Evolutionary conservation across 805 yeast genomes (phyloP).

Genomic region (Lachancea mirantina): DNA sequence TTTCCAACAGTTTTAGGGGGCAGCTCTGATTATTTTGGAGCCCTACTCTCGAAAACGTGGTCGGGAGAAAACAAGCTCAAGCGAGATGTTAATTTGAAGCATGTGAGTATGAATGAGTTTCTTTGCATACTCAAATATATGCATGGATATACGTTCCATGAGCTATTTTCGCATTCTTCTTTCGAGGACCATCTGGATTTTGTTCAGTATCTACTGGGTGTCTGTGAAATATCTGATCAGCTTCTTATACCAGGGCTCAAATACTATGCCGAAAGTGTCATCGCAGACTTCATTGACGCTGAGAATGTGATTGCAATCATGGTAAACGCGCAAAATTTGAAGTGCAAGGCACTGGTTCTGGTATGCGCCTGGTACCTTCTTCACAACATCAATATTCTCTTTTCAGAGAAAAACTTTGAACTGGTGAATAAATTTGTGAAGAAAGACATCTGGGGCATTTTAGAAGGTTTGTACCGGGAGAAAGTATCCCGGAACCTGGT

Average conservation of each 20-base stretch:
- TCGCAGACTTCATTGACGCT: conserved; percentile 47
- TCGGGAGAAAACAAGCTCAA: conserved; percentile 8
- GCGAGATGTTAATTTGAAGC: conserved; percentile 36
- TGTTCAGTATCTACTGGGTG: conserved; percentile 38
- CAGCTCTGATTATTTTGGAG: conserved; percentile 58
- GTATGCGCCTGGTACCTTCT: conserved; percentile 64
- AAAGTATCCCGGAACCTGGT: neutral
- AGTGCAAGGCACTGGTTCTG: conserved; percentile 49
- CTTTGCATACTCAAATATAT: conserved; percentile 45
- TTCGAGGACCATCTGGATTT: conserved; percentile 10
- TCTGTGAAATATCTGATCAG: conserved; percentile 57
- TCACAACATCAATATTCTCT: conserved; percentile 53
- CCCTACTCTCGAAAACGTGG: conserved; percentile 54
- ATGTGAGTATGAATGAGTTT: conserved; percentile 36
- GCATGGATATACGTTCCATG: conserved; percentile 39
- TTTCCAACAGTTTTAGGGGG: conserved; percentile 48
- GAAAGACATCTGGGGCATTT: conserved; percentile 17
- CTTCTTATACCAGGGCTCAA: conserved; percentile 53
- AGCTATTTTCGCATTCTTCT: conserved; percentile 17
- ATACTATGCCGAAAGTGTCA: conserved; percentile 50
- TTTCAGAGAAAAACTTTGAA: conserved; percentile 42
- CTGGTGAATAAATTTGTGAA: conserved; percentile 27
- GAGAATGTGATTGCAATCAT: conserved; percentile 56
- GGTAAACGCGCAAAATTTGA: conserved; percentile 43
- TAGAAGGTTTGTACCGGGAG: conserved; percentile 15